phyloP scores from a whole-genome alignment of 129 eudicot species.

The Cynara cardunculus region DNA sequence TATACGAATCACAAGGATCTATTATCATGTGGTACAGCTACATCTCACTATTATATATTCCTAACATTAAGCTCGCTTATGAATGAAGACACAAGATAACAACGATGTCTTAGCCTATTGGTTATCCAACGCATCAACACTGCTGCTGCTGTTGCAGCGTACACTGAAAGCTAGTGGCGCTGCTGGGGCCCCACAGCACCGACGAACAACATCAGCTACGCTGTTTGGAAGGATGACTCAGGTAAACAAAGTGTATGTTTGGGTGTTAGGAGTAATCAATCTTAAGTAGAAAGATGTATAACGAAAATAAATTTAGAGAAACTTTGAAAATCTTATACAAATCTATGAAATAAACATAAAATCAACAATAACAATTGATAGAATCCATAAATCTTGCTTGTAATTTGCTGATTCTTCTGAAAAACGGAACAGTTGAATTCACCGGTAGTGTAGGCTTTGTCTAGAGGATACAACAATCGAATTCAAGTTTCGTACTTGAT shows the following conservation, averaged over 20 bases:
- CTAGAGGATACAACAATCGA: too few species aligned
- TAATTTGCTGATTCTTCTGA: too few species aligned
- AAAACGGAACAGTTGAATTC: too few species aligned
- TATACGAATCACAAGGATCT: conserved; percentile 19
- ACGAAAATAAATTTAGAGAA: neutral
- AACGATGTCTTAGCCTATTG: conserved; percentile 83
- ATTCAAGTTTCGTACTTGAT: too few species aligned
- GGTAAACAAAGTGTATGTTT: conserved; percentile 56
- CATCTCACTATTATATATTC: neutral
- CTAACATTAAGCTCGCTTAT: conserved; percentile 16
- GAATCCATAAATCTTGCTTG: too few species aligned
- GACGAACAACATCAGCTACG: conserved; percentile 62
- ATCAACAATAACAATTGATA: too few species aligned
- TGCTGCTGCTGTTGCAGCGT: conserved; percentile 72
- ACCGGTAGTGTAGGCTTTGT: too few species aligned
- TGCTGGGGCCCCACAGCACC: conserved; percentile 76
- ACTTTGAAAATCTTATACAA: too few species aligned
- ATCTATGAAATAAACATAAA: too few species aligned
- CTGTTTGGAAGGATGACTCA: conserved; percentile 89
- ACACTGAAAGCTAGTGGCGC: conserved; percentile 87
- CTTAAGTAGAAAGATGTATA: too few species aligned
- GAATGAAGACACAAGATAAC: conserved; percentile 78
- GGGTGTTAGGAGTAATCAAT: too few species aligned
- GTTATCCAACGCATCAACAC: conserved; percentile 84
- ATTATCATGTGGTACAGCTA: neutral